Conservation (phyloP, 2,329 filamentous ascomycete species). For the Coniochaeta sp. region DNA sequence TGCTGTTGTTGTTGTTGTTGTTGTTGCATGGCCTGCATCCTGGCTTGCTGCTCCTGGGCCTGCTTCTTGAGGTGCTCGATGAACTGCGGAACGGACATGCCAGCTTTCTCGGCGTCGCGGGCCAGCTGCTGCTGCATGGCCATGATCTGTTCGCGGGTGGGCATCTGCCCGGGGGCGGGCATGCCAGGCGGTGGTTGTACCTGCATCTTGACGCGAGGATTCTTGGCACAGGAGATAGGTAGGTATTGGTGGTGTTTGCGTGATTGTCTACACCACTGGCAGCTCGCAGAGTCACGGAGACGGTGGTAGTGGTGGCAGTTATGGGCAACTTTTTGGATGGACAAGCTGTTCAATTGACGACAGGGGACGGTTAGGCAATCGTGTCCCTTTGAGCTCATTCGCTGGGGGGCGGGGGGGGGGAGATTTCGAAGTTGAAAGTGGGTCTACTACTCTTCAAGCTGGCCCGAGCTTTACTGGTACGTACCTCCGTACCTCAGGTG, state of each 20-base stretch:
- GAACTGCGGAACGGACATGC: slow-evolving; percentile 80
- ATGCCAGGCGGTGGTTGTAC: slow-evolving; percentile 14
- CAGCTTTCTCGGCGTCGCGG: slow-evolving; percentile 74
- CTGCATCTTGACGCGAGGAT: neutral
- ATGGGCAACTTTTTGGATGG: slow-evolving; percentile 1
- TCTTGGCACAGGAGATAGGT: too few relatives aligned
- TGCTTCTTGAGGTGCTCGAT: slow-evolving; percentile 61
- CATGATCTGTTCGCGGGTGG: slow-evolving; percentile 71
- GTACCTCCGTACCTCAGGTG: neutral
- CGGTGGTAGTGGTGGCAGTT: neutral
- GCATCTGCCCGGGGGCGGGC: slow-evolving; percentile 20
- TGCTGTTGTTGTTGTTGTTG: slow-evolving; percentile 29
- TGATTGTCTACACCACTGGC: neutral
- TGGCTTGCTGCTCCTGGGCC: slow-evolving; percentile 42
- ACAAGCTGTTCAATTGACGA: slow-evolving; percentile 10
- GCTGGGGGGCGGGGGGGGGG: neutral
- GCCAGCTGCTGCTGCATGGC: slow-evolving; percentile 78
- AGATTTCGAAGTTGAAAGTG: neutral
- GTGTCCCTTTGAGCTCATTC: neutral
- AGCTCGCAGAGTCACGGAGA: neutral
- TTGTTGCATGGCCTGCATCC: slow-evolving; percentile 31
- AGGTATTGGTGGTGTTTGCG: neutral
- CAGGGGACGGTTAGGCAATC: neutral
- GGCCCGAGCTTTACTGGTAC: too few relatives aligned
- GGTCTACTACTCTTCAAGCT: neutral